Evolutionary conservation across 2,329 filamentous ascomycete species (phyloP).

Genomic region (Hypoxylon rubiginosum): DNA sequence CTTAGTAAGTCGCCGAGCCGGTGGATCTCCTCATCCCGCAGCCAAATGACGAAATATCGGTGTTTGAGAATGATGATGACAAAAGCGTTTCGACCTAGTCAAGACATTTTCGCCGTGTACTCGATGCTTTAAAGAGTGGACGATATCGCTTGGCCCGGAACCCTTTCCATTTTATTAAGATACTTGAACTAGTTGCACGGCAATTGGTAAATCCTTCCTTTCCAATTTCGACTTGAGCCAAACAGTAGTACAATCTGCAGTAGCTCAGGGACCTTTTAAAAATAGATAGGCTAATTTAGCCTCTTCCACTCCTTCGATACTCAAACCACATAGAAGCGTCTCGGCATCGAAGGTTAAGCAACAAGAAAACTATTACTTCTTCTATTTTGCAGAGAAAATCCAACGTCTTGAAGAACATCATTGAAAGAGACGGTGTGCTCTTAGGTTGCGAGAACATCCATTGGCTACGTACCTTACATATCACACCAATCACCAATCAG

Average conservation of each 20-base stretch:
- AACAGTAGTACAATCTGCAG: neutral
- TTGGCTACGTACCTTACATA: slow-evolving; percentile 3
- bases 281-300: slow-evolving; percentile 4
- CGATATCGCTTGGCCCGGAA: slow-evolving; percentile 5
- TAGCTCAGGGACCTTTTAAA: neutral
- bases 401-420: neutral
- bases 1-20: slow-evolving; percentile 27
- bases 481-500: slow-evolving; percentile 5
- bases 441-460: neutral
- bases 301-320: neutral
- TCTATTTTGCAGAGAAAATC: too few relatives aligned
- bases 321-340: neutral
- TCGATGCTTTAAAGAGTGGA: slow-evolving; percentile 9
- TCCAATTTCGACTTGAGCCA: neutral
- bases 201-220: neutral
- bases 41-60: slow-evolving; percentile 43
- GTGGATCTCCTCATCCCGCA: slow-evolving; percentile 44
- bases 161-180: slow-evolving; percentile 11
- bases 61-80: slow-evolving; percentile 34
- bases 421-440: neutral
- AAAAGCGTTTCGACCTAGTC: slow-evolving; percentile 25
- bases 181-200: neutral
- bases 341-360: neutral
- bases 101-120: slow-evolving; percentile 18
- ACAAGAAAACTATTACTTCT: neutral